Percentiles rank a stretch among this genome's conserved stretches.
Evolutionary conservation across 2,329 filamentous ascomycete species (phyloP).

Genomic region (Fusarium liriodendri): DNA sequence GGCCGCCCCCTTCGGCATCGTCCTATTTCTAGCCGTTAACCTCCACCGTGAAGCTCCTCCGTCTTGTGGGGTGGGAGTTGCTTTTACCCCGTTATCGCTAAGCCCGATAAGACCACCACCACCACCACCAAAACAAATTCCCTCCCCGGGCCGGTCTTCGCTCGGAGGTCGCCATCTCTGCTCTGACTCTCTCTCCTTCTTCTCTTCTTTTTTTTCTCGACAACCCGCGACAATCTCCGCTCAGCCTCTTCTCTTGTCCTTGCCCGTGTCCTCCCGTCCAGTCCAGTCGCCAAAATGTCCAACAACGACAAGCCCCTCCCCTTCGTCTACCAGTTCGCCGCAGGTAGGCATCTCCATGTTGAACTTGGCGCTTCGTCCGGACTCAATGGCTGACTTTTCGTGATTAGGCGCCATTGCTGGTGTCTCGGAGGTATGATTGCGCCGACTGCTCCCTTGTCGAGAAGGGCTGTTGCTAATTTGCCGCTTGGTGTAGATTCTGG

Average conservation of each 20-base stretch:
- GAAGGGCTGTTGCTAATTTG: constrained; percentile 24
- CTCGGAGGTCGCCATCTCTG: constrained; percentile 40
- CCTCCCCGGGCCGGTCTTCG: constrained; percentile 45
- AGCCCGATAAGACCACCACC: constrained; percentile 43
- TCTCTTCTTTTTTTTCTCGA: constrained; percentile 12
- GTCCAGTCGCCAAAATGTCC: constrained; percentile 36
- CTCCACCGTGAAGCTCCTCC: constrained; percentile 2
- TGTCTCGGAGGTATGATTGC: constrained; percentile 85
- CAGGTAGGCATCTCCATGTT: constrained; percentile 68
- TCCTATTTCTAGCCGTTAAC: constrained; percentile 17
- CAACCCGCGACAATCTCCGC: constrained; percentile 26
- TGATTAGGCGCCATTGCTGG: constrained; percentile 86
- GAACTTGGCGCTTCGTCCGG: background rate
- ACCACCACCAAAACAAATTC: constrained; percentile 45
- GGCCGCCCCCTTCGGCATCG: constrained; percentile 16
- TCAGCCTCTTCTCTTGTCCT: constrained; percentile 11
- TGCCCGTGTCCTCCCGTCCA: constrained; percentile 5
- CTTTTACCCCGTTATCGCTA: constrained; percentile 36
- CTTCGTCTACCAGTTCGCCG: constrained; percentile 94
- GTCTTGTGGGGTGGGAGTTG: constrained; percentile 15
- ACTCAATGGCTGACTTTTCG: constrained; percentile 35
- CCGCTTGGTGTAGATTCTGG: constrained; percentile 73
- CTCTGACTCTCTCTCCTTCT: constrained; percentile 8
- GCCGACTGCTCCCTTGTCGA: constrained; percentile 2
- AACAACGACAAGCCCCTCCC: constrained; percentile 79